These are phyloP conservation scores for Chenopodium suecicum DNA, from an alignment of 148 eudicot genomes.

Conservation along the genomic window DNA sequence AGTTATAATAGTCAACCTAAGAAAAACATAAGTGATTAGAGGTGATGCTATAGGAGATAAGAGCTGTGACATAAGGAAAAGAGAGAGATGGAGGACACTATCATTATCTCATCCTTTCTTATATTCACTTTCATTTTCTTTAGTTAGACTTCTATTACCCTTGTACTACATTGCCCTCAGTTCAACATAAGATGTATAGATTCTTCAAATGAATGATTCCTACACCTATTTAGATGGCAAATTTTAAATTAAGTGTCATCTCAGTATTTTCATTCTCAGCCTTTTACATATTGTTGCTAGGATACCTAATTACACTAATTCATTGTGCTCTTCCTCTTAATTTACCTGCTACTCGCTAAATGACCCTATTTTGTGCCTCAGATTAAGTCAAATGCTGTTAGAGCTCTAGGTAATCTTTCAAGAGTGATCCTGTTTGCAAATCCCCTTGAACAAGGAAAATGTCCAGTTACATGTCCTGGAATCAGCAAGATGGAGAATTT, in stretches of 20 bases:
- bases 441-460: conserved; percentile 27
- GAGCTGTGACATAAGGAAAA: no score
- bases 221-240: neutral
- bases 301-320: conserved; percentile 2
- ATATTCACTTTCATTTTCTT: no score
- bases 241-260: conserved; percentile 2
- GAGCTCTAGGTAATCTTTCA: conserved; percentile 90
- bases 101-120: no score
- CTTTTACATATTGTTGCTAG: neutral
- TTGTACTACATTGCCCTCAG: no score
- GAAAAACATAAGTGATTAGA: no score
- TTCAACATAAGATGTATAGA: neutral
- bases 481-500: conserved; percentile 15
- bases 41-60: no score
- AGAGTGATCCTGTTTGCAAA: conserved; percentile 58
- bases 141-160: no score
- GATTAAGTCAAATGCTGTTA: conserved; percentile 96
- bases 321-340: conserved; percentile 1
- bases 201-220: neutral
- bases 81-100: no score
- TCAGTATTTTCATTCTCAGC: neutral
- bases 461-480: conserved; percentile 20
- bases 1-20: no score
- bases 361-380: conserved; percentile 26
- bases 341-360: conserved; percentile 1